Percentiles rank a stretch among this genome's conserved stretches.
phyloP scores from a whole-genome alignment of 768 basidiomycete genomes.

The Boletus pseudo-olivaceus region DNA sequence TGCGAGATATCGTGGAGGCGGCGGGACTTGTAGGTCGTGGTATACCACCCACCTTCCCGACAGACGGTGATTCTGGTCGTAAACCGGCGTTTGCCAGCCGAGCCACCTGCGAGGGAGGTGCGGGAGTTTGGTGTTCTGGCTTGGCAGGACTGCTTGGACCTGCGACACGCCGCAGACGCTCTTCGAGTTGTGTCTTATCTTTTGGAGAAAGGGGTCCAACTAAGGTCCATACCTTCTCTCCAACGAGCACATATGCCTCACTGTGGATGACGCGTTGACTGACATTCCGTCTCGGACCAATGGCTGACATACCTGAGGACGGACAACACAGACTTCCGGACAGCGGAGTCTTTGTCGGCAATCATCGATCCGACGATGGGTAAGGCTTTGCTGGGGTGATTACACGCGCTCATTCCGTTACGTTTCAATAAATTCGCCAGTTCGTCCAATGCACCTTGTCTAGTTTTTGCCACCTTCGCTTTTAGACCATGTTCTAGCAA shows the following conservation, averaged over 20 bases:
- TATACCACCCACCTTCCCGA: slow-evolving; percentile 40
- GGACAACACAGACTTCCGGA: slow-evolving; percentile 82
- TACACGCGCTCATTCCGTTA: slow-evolving; percentile 76
- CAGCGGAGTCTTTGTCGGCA: slow-evolving; percentile 84
- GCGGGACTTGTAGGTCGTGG: slow-evolving; percentile 50
- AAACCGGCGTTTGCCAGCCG: slow-evolving; percentile 45
- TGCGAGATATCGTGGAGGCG: slow-evolving; percentile 35
- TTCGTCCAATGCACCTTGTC: slow-evolving; percentile 85
- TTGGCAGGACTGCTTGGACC: slow-evolving; percentile 52
- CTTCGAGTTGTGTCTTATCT: slow-evolving; percentile 91
- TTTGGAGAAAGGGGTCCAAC: slow-evolving; percentile 77
- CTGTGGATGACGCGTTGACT: slow-evolving; percentile 38
- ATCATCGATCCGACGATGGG: slow-evolving; percentile 74
- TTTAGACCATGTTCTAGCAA: slow-evolving; percentile 86
- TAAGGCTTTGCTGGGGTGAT: slow-evolving; percentile 75
- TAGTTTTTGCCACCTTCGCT: slow-evolving; percentile 88
- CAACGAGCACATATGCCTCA: slow-evolving; percentile 76
- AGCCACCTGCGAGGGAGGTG: slow-evolving; percentile 47
- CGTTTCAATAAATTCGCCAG: slow-evolving; percentile 71
- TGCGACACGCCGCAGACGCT: slow-evolving; percentile 78
- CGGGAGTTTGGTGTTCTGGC: slow-evolving; percentile 38
- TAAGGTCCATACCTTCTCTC: slow-evolving; percentile 80
- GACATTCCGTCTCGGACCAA: not conserved
- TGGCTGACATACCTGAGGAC: slow-evolving; percentile 63
- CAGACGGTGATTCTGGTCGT: slow-evolving; percentile 50